Conservation (phyloP, 2,329 filamentous ascomycete genomes). For the Laburnicola sp. region DNA sequence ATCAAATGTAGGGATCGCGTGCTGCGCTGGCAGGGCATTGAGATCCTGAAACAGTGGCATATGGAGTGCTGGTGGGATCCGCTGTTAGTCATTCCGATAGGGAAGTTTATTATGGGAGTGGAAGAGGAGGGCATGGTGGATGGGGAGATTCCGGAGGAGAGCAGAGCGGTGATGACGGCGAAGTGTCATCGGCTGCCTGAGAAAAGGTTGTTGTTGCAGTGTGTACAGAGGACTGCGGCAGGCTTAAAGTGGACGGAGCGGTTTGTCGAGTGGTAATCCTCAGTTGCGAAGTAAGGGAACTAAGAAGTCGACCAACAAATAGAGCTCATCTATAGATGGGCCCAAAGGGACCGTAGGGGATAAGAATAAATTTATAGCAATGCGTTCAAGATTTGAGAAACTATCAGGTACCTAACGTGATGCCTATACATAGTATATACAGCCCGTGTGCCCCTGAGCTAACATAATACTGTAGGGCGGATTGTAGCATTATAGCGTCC, state of each 20-base stretch:
- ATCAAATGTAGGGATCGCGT: constrained; percentile 13
- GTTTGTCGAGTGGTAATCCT: constrained; percentile 10
- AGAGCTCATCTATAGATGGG: too few relatives aligned
- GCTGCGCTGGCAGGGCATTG: constrained; percentile 12
- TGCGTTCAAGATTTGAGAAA: too few relatives aligned
- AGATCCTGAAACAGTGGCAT: constrained; percentile 17
- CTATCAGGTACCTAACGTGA: too few relatives aligned
- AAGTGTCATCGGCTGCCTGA: constrained; percentile 14
- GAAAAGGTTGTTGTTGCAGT: constrained; percentile 13
- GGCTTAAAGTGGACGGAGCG: constrained; percentile 15
- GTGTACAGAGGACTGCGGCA: constrained; percentile 8
- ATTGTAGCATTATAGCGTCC: too few relatives aligned
- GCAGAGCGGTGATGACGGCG: constrained; percentile 14
- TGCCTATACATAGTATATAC: too few relatives aligned
- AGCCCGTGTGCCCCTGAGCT: too few relatives aligned
- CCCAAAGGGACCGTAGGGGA: too few relatives aligned
- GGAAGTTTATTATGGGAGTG: constrained; percentile 14
- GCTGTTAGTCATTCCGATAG: constrained; percentile 11
- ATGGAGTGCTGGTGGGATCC: constrained; percentile 21
- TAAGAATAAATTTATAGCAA: too few relatives aligned
- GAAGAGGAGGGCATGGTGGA: constrained; percentile 15
- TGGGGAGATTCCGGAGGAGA: constrained; percentile 11
- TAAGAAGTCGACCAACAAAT: too few relatives aligned
- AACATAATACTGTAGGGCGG: too few relatives aligned
- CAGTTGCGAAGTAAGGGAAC: too few relatives aligned